Evolutionary conservation across 2,329 filamentous ascomycete genomes (phyloP).

Genomic region (Mycosphaerella sp.): DNA sequence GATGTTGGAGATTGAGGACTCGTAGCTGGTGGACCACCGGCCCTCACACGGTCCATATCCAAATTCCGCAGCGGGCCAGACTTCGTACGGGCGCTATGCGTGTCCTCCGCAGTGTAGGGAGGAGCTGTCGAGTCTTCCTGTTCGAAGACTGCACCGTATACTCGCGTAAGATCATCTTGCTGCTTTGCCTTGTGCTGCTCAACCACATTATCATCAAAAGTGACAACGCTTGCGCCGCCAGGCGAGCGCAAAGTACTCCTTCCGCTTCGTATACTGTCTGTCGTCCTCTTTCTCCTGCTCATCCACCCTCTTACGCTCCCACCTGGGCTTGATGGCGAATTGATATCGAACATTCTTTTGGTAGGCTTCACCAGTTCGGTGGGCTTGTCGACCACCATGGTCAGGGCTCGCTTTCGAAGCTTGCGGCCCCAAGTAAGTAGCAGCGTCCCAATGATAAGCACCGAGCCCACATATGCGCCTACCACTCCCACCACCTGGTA

Average conservation of each 20-base stretch:
- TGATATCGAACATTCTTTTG: constrained; percentile 31
- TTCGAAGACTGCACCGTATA: constrained; percentile 89
- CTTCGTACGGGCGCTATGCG: not conserved
- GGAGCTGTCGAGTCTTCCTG: constrained; percentile 31
- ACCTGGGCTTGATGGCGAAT: constrained; percentile 30
- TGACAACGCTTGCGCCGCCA: constrained; percentile 54
- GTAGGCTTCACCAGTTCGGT: constrained; percentile 53
- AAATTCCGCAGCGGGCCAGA: not conserved
- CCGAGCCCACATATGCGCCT: constrained; percentile 71
- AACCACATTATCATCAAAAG: constrained; percentile 70
- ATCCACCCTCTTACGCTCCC: constrained; percentile 28
- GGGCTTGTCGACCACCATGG: constrained; percentile 45
- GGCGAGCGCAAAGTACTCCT: constrained; percentile 43
- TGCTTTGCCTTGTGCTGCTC: constrained; percentile 67
- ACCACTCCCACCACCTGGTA: constrained; percentile 78
- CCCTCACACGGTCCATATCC: constrained; percentile 3
- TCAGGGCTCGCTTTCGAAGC: constrained; percentile 42
- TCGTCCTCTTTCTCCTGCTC: constrained; percentile 24
- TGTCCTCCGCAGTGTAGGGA: not conserved
- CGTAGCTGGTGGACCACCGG: constrained; percentile 15
- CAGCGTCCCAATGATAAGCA: constrained; percentile 64
- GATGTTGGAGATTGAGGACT: constrained; percentile 35
- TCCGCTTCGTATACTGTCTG: constrained; percentile 30
- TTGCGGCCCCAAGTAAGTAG: constrained; percentile 44
- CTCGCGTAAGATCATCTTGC: constrained; percentile 76